Base-by-base conservation (phyloP, 176 grass and related monocot genomes). In the Eremochloa ophiuroides region DNA sequence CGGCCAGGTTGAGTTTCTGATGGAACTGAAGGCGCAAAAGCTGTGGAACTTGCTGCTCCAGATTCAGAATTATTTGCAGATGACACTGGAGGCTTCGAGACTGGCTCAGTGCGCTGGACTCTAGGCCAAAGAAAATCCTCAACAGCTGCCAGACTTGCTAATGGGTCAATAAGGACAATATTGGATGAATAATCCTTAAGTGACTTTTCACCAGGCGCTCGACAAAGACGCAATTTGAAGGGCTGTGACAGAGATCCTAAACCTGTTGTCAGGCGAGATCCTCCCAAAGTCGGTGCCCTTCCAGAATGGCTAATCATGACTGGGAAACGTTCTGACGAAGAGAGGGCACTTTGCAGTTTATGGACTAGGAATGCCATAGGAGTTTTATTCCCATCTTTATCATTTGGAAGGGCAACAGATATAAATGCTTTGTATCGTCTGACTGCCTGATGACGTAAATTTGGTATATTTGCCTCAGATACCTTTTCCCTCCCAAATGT, bases 101-200 rank as follows among this genome's bases (percentile, higher is more conserved):
- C 29, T 17, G 91, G 72, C 35, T 97, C 94, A 29, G 66, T 86
- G 22, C 91, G 87, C 82, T 94, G 89, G 68, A 94, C 76, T 85
- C 89, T 85, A 51, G 91, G 91, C 94, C 94, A 97, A 77, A 97
- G 87, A 62, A 97, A 97, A 27, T 97, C 91, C 83, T 97, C 94
- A 59, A 97, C 94, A 10, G 89, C 84, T 69, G 87, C 89, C 40
- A 97, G 84, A 83, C 87, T 97, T 71, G 94, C 91, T 8, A 97
- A 48, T 18, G 94, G 91, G 60, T 97, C 91, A 37, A 97, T 97
- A 71, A 97, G 89, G 29, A 97, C 91, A 82, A 97, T 80, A 85
- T 97, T 97, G 53, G 94, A 94, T 47, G 94, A 94, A 90, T 94
- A 97, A 86, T 97, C 94, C 30, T 81, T 83, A 37, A 97, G 86